These are phyloP conservation scores for Lipomyces kockii DNA, from an alignment of 805 yeast genomes.

Conservation along the genomic window DNA sequence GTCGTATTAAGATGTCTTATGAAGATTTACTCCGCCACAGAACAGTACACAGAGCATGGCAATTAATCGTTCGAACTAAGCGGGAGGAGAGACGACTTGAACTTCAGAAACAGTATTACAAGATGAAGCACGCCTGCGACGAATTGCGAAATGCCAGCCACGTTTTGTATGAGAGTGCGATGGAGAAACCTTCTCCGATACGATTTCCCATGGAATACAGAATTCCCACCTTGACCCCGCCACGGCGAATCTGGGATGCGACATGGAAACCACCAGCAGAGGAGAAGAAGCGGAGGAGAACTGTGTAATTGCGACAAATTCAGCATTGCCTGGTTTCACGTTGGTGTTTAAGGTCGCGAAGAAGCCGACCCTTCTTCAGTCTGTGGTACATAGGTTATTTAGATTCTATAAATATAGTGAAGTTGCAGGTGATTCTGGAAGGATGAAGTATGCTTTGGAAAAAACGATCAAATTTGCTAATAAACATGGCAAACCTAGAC, in stretches of 20 bases:
- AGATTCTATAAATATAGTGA: not conserved
- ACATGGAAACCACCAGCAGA: constrained; percentile 42
- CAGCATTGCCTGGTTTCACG: not conserved
- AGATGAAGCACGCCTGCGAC: constrained; percentile 73
- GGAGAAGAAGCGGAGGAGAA: constrained; percentile 11
- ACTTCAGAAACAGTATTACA: constrained; percentile 61
- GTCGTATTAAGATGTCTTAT: constrained; percentile 67
- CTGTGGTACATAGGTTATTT: not conserved
- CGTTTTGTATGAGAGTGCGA: constrained; percentile 66
- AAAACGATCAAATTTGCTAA: not conserved
- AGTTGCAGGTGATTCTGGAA: not conserved
- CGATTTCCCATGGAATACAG: constrained; percentile 83
- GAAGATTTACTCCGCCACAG: constrained; percentile 88
- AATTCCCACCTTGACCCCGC: constrained; percentile 89
- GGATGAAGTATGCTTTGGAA: not conserved
- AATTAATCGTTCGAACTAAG: constrained; percentile 59
- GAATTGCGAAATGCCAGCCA: constrained; percentile 56
- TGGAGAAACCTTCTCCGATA: constrained; percentile 50
- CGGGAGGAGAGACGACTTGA: constrained; percentile 47
- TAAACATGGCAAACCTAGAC: constrained; percentile 11
- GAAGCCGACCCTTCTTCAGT: not conserved
- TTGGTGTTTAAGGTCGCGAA: not conserved
- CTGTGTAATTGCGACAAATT: not conserved
- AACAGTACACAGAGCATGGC: constrained; percentile 84
- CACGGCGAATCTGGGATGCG: constrained; percentile 77